These are phyloP conservation scores for Beauveria asiatica DNA, from an alignment of 2,329 filamentous ascomycete species.

Conservation along the genomic window DNA sequence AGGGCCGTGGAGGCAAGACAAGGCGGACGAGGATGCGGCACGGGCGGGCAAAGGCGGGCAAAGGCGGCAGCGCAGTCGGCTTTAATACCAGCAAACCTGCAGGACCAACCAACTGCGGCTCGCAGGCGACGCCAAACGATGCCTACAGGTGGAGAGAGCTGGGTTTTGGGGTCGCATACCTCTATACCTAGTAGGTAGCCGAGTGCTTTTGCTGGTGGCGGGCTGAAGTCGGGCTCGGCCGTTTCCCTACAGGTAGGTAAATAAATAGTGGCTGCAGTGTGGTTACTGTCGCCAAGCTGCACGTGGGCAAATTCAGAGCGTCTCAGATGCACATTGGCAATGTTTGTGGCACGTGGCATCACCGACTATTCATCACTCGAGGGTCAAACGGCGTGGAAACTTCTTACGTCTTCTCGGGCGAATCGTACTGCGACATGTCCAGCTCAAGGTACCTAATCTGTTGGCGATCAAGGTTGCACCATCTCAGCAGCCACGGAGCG, in stretches of 20 bases:
- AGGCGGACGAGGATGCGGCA: neutral
- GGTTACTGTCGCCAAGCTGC: slow-evolving; percentile 1
- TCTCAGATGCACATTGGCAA: neutral
- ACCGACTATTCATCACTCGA: too few relatives aligned
- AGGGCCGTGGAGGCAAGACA: neutral
- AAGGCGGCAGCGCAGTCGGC: neutral
- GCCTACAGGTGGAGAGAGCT: neutral
- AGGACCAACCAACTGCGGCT: neutral
- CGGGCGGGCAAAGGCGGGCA: neutral
- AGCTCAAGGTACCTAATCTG: neutral
- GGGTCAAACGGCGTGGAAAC: too few relatives aligned
- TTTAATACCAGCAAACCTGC: neutral
- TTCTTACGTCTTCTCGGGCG: neutral
- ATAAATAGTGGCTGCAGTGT: neutral
- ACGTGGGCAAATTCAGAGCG: slow-evolving; percentile 3
- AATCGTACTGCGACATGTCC: neutral
- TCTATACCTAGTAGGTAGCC: too few relatives aligned
- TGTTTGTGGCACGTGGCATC: neutral
- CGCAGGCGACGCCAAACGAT: neutral
- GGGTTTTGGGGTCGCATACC: too few relatives aligned
- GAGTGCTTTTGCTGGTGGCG: neutral
- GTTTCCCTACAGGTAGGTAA: too few relatives aligned
- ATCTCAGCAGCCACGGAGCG: neutral
- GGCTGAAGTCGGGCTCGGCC: neutral
- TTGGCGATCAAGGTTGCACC: neutral